Percentiles rank a stretch among this genome's conserved stretches.
Conservation (phyloP, 768 basidiomycete species). For the Collybia mongolica region DNA sequence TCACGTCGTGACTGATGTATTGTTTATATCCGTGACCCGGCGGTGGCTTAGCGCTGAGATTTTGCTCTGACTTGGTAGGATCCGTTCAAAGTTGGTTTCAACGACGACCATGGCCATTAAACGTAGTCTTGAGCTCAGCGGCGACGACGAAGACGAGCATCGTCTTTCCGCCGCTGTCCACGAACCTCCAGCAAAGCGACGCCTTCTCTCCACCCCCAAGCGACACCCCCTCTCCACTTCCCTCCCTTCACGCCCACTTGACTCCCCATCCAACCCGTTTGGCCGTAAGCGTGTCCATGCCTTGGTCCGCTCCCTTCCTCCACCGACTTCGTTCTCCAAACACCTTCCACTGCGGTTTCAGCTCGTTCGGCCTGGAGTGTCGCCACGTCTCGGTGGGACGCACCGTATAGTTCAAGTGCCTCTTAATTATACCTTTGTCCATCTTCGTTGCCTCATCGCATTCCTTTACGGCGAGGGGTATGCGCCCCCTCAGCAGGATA, state of each 20-base stretch:
- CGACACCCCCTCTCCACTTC: slow-evolving; percentile 33
- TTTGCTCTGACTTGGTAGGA: slow-evolving; percentile 8
- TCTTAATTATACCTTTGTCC: slow-evolving; percentile 65
- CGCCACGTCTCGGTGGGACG: slow-evolving; percentile 44
- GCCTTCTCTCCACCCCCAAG: slow-evolving; percentile 16
- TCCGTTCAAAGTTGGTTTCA: not conserved
- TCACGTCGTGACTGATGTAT: slow-evolving; percentile 12
- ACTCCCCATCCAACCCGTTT: slow-evolving; percentile 74
- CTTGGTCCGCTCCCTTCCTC: slow-evolving; percentile 36
- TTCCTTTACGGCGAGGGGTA: slow-evolving; percentile 52
- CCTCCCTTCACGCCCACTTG: slow-evolving; percentile 49
- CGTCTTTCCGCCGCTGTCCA: slow-evolving; percentile 4
- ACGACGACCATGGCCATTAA: slow-evolving; percentile 12
- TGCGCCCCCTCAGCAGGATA: slow-evolving; percentile 24
- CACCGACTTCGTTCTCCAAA: slow-evolving; percentile 49
- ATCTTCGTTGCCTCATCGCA: slow-evolving; percentile 58
- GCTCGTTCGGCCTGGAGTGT: slow-evolving; percentile 37
- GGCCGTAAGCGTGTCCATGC: slow-evolving; percentile 50
- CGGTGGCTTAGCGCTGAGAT: not conserved
- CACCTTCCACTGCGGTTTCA: slow-evolving; percentile 68
- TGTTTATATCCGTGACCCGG: too few relatives aligned
- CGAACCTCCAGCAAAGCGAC: slow-evolving; percentile 17
- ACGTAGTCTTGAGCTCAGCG: slow-evolving; percentile 14
- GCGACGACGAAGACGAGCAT: slow-evolving; percentile 2
- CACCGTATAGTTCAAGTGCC: slow-evolving; percentile 71